Evolutionary conservation across 148 eudicot genomes (phyloP), one percentile per base, ranked within the genome.

Genomic region (Nyssa sinensis): DNA sequence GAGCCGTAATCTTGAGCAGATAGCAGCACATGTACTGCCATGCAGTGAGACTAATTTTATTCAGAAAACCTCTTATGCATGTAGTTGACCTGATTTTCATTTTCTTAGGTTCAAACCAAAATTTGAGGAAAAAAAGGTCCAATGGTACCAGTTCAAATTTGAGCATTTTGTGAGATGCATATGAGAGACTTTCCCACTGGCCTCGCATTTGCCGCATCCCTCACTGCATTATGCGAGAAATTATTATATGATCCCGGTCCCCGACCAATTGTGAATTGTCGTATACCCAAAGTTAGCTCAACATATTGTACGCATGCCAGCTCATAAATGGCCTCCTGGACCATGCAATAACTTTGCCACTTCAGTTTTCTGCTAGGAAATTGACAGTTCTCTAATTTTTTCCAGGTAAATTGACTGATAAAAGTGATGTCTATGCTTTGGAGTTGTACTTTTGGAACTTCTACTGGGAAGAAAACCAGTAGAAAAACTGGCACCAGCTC

Each of bases 361-460:
- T 13, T 34, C 47, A 7, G 23, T 60, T 25, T 31, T 55, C 32
- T 33, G 63, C 34, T 30, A 7, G 24, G 33, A 60, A 16, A 69
- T 79, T 64, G n/a, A 75, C 8, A 66, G 31, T 72, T 62, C 33
- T 53, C 21, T 57, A 0, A 31, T 17, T 23, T 39, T 16, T 60
- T 78, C 19, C 68, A 94, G 98, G 98, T 75, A 90, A 87, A 82
- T 77, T 94, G 82, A 92, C 98, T 3, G 97, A 90, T 83, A 94
- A 94, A 80, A 94, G 97, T 71, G 98, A 94, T 70, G 98, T 92
- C 0, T 94, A 94, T 79, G 97, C 92, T 2, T 90, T 69, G 98
- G 98, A 62, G 92, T 94, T 60, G 93, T 94, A 24, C 91, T 94
- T 31, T 79, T 94, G 84, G 98, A 94, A 85, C 98, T 94, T 74